phyloP scores from a whole-genome alignment of 2,329 filamentous ascomycete species.

The Colletotrichum musae region DNA sequence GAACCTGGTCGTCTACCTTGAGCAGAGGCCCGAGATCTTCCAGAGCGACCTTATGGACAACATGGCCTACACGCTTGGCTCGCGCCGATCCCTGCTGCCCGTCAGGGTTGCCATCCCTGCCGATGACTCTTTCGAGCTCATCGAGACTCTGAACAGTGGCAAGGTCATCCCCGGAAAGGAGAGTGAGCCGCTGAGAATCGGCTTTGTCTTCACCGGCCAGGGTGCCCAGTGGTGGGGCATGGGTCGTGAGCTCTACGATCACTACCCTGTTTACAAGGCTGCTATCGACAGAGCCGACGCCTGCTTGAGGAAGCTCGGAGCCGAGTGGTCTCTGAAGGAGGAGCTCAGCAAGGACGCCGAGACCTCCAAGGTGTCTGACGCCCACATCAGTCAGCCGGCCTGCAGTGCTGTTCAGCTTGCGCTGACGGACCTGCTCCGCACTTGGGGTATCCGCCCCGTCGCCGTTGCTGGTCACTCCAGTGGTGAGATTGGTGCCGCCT shows the following conservation, averaged over 20 bases:
- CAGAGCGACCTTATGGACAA: constrained; percentile 56
- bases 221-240: constrained; percentile 47
- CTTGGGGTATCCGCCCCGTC: constrained; percentile 58
- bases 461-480: constrained; percentile 62
- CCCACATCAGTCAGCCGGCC: constrained; percentile 60
- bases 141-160: constrained; percentile 53
- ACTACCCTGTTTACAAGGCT: constrained; percentile 53
- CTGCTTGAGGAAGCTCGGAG: constrained; percentile 52
- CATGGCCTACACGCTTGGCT: constrained; percentile 41
- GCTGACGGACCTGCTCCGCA: constrained; percentile 58
- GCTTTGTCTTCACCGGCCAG: constrained; percentile 48
- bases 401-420: constrained; percentile 65
- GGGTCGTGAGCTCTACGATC: constrained; percentile 45
- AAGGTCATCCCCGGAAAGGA: constrained; percentile 54
- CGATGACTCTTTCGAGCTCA: constrained; percentile 41
- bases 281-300: constrained; percentile 51
- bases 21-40: constrained; percentile 59
- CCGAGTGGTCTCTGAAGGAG: constrained; percentile 53
- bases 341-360: constrained; percentile 54
- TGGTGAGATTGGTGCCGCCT: constrained; percentile 65
- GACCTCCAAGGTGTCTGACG: constrained; percentile 52
- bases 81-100: constrained; percentile 33
- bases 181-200: constrained; percentile 47
- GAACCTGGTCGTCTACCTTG: constrained; percentile 55
- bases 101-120: constrained; percentile 48